Percentiles rank a stretch among this genome's conserved stretches.
Evolutionary conservation across 139 green algal species (phyloP).

Genomic region (Coelastrella sp.): DNA sequence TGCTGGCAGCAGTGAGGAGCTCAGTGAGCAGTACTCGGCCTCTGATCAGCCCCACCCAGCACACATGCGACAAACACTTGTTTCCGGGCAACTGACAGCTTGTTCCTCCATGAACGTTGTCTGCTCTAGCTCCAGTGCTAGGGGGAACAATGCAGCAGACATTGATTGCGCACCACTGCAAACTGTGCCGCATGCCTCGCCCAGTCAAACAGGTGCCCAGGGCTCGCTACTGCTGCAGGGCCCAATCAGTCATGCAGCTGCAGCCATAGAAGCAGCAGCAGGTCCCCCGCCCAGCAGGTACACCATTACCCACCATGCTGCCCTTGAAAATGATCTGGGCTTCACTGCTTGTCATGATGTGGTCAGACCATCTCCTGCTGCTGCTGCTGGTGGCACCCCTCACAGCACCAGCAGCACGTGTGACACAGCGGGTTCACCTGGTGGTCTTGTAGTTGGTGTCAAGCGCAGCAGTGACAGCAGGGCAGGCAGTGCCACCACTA

Average conservation of each 20-base stretch:
- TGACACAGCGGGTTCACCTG: not conserved
- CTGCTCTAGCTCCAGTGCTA: not conserved
- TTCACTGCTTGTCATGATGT: too few species aligned
- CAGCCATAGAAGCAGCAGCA: not conserved
- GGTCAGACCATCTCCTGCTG: too few species aligned
- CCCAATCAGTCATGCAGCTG: too few species aligned
- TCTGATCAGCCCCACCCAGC: not conserved
- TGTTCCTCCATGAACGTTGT: not conserved
- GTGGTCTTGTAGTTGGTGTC: not conserved
- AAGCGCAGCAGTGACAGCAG: slow-evolving; percentile 9
- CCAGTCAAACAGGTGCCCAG: too few species aligned
- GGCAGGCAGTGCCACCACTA: not conserved
- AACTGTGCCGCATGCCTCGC: too few species aligned
- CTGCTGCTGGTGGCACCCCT: not conserved
- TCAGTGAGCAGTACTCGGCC: not conserved
- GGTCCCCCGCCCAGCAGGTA: not conserved
- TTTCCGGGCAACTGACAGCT: not conserved
- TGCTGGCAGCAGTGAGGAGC: not conserved
- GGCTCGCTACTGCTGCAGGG: too few species aligned
- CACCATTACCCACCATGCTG: not conserved
- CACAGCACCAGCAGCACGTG: not conserved
- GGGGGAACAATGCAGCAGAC: not conserved
- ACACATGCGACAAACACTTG: not conserved
- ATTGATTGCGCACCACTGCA: too few species aligned
- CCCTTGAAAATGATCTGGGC: too few species aligned